Percentiles rank a stretch among this genome's conserved stretches.
phyloP scores from a whole-genome alignment of 805 yeast species.

The Scheffersomyces ergatensis region DNA sequence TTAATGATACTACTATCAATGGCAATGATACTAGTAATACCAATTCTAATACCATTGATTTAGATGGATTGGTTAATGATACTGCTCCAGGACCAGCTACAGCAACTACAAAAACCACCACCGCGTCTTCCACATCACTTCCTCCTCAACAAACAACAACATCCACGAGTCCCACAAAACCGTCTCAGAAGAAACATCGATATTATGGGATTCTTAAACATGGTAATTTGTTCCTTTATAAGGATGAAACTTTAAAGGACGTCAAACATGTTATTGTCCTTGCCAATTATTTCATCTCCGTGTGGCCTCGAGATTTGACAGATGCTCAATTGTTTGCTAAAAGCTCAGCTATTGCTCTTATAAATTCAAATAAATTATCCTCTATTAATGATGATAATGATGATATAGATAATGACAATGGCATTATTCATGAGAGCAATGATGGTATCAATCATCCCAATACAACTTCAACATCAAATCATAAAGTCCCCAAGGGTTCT shows the following conservation, averaged over 20 bases:
- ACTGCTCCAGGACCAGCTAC: neutral
- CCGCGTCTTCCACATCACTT: neutral
- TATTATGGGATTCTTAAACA: constrained; percentile 76
- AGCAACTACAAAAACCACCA: neutral
- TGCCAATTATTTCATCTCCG: constrained; percentile 62
- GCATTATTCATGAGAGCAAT: too few relatives aligned
- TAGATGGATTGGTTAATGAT: too few relatives aligned
- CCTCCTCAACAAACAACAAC: constrained; percentile 1
- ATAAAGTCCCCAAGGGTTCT: constrained; percentile 42
- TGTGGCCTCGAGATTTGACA: constrained; percentile 79
- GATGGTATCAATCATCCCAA: neutral
- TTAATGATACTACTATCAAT: neutral
- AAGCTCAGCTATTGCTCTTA: constrained; percentile 72
- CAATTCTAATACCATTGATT: neutral
- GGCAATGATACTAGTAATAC: neutral
- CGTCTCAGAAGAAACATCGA: constrained; percentile 49
- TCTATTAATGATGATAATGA: neutral
- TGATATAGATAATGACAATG: neutral
- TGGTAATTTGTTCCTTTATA: constrained; percentile 84
- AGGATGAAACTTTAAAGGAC: constrained; percentile 61
- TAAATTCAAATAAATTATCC: constrained; percentile 19
- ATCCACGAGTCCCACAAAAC: constrained; percentile 6
- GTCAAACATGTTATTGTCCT: constrained; percentile 79
- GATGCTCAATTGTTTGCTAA: constrained; percentile 84
- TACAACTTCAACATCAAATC: neutral